These are phyloP conservation scores for Penicillium sp. DNA, from an alignment of 2,329 filamentous ascomycete genomes.

Conservation along the genomic window DNA sequence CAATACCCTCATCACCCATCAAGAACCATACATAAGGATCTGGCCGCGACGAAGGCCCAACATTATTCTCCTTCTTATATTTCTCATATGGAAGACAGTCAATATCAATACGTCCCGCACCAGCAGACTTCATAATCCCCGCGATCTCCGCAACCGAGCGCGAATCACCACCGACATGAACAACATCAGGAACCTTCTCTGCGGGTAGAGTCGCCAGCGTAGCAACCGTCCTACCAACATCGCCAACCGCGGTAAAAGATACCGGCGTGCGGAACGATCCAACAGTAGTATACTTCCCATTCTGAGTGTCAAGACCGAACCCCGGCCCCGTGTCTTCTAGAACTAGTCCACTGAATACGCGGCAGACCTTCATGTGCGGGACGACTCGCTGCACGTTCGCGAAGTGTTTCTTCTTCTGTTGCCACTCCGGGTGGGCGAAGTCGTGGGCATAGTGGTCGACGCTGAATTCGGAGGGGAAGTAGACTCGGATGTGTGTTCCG, in stretches of 20 bases:
- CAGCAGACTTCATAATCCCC: conserved; percentile 8
- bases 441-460: conserved; percentile 33
- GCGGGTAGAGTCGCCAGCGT: conserved; percentile 19
- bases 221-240: conserved; percentile 33
- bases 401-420: conserved; percentile 4
- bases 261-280: conserved; percentile 23
- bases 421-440: conserved; percentile 10
- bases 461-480: conserved; percentile 38
- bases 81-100: conserved; percentile 10
- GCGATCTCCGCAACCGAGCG: conserved; percentile 9
- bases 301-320: conserved; percentile 30
- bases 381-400: conserved; percentile 10
- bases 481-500: conserved; percentile 27
- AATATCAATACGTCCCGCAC: conserved; percentile 9
- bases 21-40: conserved; percentile 33
- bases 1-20: conserved; percentile 34
- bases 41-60: conserved; percentile 22
- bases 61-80: conserved; percentile 26
- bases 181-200: conserved; percentile 15
- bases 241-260: conserved; percentile 32
- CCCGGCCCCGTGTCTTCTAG: conserved; percentile 26
- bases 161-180: conserved; percentile 12
- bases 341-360: conserved; percentile 1
- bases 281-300: conserved; percentile 29
- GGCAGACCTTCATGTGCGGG: neutral